Percentiles rank a stretch among this genome's conserved stretches.
Conservation (phyloP, 2,329 filamentous ascomycete species). For the Knoxdaviesia proteae region DNA sequence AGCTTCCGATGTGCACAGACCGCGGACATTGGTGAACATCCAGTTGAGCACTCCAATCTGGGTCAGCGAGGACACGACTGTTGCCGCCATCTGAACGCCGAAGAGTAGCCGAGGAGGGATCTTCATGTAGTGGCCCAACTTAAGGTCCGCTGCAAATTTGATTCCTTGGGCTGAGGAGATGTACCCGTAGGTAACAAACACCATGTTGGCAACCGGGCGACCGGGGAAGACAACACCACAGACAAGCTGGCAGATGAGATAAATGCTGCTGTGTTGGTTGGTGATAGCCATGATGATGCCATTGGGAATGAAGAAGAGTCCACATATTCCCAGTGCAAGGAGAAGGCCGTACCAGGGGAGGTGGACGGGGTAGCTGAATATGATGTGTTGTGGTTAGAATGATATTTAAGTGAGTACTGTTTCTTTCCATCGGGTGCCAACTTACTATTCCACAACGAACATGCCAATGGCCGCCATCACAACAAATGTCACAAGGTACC, state of each 20-base stretch:
- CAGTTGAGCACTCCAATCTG: slow-evolving; percentile 76
- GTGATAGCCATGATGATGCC: slow-evolving; percentile 88
- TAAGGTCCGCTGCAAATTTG: slow-evolving; percentile 73
- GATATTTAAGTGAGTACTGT: neutral
- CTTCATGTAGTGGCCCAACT: slow-evolving; percentile 77
- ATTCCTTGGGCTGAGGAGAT: slow-evolving; percentile 77
- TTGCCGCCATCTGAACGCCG: slow-evolving; percentile 56
- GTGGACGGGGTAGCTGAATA: slow-evolving; percentile 52
- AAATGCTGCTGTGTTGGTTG: slow-evolving; percentile 73
- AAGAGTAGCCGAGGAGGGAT: slow-evolving; percentile 64
- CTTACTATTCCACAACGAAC: slow-evolving; percentile 68
- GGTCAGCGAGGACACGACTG: slow-evolving; percentile 54
- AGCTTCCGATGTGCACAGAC: slow-evolving; percentile 60
- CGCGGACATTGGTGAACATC: slow-evolving; percentile 64
- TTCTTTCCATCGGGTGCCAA: slow-evolving; percentile 5
- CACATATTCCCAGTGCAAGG: slow-evolving; percentile 57
- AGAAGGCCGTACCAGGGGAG: slow-evolving; percentile 75
- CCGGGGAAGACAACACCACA: slow-evolving; percentile 69
- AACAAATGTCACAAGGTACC: slow-evolving; percentile 60
- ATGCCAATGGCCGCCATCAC: slow-evolving; percentile 62
- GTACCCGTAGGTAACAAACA: slow-evolving; percentile 80
- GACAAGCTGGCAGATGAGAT: slow-evolving; percentile 69
- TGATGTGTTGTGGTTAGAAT: slow-evolving; percentile 5
- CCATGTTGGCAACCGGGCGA: slow-evolving; percentile 77
- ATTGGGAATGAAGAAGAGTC: slow-evolving; percentile 70